These are phyloP conservation scores for Tuber aestivum DNA, from an alignment of 495 filamentous ascomycete species.

Conservation along the genomic window DNA sequence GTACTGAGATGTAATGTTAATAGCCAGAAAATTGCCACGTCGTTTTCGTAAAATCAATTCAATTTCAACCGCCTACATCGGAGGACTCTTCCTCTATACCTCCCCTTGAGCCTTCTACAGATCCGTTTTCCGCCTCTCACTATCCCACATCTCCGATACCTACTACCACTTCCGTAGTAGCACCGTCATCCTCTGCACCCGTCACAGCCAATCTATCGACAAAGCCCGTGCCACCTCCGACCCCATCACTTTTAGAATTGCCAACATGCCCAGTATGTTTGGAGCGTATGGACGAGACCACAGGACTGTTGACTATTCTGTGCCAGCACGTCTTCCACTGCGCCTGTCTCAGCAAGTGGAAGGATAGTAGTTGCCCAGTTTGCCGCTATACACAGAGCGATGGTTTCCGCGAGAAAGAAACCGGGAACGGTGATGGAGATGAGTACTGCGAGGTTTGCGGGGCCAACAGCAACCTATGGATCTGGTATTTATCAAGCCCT, in stretches of 20 bases:
- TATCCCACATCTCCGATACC: slow-evolving; percentile 35
- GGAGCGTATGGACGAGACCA: slow-evolving; percentile 97
- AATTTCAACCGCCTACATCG: slow-evolving; percentile 50
- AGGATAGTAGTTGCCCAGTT: slow-evolving; percentile 85
- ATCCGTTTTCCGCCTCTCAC: slow-evolving; percentile 57
- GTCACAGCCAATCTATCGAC: slow-evolving; percentile 56
- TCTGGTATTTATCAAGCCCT: slow-evolving; percentile 41
- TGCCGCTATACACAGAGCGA: slow-evolving; percentile 75
- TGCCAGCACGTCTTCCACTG: slow-evolving; percentile 99
- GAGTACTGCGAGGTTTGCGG: slow-evolving; percentile 39
- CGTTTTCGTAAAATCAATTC: slow-evolving; percentile 87
- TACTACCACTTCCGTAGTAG: slow-evolving; percentile 39
- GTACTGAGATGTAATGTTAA: slow-evolving; percentile 36
- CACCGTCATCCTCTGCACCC: slow-evolving; percentile 47
- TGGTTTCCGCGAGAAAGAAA: slow-evolving; percentile 33
- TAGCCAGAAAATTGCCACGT: slow-evolving; percentile 96
- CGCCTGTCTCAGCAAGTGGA: slow-evolving; percentile 93
- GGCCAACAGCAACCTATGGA: slow-evolving; percentile 78
- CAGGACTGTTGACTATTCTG: slow-evolving; percentile 85
- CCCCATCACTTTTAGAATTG: slow-evolving; percentile 79
- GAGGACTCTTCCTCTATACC: slow-evolving; percentile 36
- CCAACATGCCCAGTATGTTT: slow-evolving; percentile 96
- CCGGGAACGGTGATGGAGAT: slow-evolving; percentile 35
- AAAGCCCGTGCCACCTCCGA: slow-evolving; percentile 86
- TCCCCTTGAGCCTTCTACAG: slow-evolving; percentile 58